Evolutionary conservation across 2,329 filamentous ascomycete genomes (phyloP).

Genomic region (Hansfordia pulvinata): DNA sequence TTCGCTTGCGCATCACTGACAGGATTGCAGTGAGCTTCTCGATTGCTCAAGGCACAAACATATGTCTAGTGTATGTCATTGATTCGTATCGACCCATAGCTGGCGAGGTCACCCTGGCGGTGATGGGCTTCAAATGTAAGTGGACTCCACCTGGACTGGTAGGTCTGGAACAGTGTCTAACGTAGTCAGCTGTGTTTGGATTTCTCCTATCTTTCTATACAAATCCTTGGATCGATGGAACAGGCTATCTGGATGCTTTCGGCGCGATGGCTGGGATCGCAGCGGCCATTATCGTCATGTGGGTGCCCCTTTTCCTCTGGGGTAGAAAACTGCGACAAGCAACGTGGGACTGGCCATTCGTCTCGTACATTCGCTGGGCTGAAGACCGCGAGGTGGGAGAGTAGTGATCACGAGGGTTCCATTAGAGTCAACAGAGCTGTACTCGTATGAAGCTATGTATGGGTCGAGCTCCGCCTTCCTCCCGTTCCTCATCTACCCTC

Average conservation of each 20-base stretch:
- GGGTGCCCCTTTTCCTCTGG: slow-evolving; percentile 20
- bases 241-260: slow-evolving; percentile 21
- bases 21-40: slow-evolving; percentile 3
- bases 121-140: slow-evolving; percentile 18
- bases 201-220: slow-evolving; percentile 28
- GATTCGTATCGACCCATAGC: slow-evolving; percentile 3
- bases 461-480: too few species aligned
- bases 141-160: not conserved
- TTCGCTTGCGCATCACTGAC: too few species aligned
- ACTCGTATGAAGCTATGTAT: too few species aligned
- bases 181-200: slow-evolving; percentile 19
- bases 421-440: too few species aligned
- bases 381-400: slow-evolving; percentile 22
- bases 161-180: too few species aligned
- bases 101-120: slow-evolving; percentile 1
- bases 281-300: slow-evolving; percentile 16
- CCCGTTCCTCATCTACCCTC: too few species aligned
- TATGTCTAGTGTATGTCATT: slow-evolving; percentile 12
- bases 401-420: too few species aligned
- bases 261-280: slow-evolving; percentile 24
- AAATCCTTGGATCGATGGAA: slow-evolving; percentile 22
- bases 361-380: slow-evolving; percentile 15
- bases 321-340: slow-evolving; percentile 19
- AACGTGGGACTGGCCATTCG: slow-evolving; percentile 19
- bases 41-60: slow-evolving; percentile 2